Base-by-base conservation (phyloP, 352 stramenopile species). In the Aphanomyces invadans region DNA sequence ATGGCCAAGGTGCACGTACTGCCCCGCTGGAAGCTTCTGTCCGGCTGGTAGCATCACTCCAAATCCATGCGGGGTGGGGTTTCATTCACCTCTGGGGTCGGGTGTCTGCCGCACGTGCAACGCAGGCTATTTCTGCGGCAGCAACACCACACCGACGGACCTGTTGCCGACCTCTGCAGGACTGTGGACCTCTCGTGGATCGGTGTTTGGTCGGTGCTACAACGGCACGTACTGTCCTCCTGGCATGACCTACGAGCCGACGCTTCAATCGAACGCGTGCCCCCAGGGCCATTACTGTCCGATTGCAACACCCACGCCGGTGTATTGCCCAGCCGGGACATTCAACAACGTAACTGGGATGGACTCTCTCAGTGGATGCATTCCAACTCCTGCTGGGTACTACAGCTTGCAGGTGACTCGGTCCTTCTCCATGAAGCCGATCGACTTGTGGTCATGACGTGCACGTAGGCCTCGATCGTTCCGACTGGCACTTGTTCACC, bases 161-260 rank as follows among this genome's bases (percentile, higher is more conserved):
- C 86, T 79, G 44, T 92, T 96, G 86, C 73, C 63, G 10, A 73
- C 74, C 0, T 74, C 80, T 23, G 71, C 78, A 2, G 65, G 76
- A 21, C 80, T 80, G 21, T 96, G 86, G 86, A 59, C 69, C 5
- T 38, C 73, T 0, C 79, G 83, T 0, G 79, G 80, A 5, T 74
- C 85, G 9, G 66, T 89, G 0, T 90, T 75, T 48, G 87, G 87
- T 3, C 78, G 78, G 12, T 96, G 87, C 59, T 96, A 94, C 71
- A 95, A 94, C 39, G 87, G 87, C 25, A 93, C 85, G 17, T 95
- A 93, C 63, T 97, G 89, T 52, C 78, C 83, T 1, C 28, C 65
- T 10, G 84, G 87, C 2, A 87, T 73, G 4, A 83, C 80, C 26
- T 77, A 77, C 19, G 87, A 93, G 68, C 87, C 88, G 15, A 81